Conservation (phyloP, 345 rosid species). For the Salix suchowensis region DNA sequence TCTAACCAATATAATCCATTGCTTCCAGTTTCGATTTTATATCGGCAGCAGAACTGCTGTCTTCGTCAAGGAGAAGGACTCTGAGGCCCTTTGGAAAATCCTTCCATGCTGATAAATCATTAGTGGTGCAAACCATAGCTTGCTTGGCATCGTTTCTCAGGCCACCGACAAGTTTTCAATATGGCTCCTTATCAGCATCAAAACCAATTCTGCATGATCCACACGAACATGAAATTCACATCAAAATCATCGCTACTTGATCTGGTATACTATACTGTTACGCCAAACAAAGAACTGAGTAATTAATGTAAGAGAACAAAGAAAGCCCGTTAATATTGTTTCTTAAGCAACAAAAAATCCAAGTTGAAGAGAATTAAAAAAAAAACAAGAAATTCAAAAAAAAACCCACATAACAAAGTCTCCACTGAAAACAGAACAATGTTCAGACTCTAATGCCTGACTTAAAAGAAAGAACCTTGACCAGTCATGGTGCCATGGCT, state of each 20-base stretch:
- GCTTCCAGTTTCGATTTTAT: constrained; percentile 75
- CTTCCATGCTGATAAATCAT: constrained; percentile 82
- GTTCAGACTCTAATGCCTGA: neutral
- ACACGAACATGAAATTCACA: constrained; percentile 11
- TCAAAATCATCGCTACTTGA: constrained; percentile 2
- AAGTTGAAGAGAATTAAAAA: neutral
- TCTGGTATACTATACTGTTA: neutral
- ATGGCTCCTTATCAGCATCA: constrained; percentile 15
- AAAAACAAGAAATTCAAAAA: neutral
- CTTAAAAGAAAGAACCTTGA: neutral
- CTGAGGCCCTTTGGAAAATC: constrained; percentile 93
- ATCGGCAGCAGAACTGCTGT: constrained; percentile 50
- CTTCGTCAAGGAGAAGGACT: constrained; percentile 76
- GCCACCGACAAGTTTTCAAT: constrained; percentile 37
- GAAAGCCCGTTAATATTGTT: neutral
- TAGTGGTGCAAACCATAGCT: constrained; percentile 88
- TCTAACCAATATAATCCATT: constrained; percentile 85
- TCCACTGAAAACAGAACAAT: neutral
- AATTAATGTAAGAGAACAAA: neutral
- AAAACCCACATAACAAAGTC: neutral
- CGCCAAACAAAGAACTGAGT: neutral
- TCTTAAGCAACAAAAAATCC: neutral
- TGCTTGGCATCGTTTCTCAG: constrained; percentile 92
- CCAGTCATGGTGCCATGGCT: neutral
- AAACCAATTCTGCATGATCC: constrained; percentile 30